Conservation (phyloP, 495 filamentous ascomycete species). For the Aspergillus olivimuriae region DNA sequence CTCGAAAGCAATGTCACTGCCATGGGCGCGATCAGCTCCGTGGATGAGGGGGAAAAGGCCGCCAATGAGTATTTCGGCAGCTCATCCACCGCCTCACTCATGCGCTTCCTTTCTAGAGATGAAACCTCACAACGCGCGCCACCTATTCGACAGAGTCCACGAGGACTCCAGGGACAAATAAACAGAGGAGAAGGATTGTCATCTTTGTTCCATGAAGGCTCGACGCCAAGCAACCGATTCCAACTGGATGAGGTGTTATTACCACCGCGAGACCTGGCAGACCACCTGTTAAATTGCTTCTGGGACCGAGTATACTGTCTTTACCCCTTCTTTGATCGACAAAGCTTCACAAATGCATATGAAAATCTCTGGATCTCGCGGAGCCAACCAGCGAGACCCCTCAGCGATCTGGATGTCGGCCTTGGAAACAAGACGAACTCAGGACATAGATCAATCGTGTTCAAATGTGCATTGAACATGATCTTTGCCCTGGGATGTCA, state of each 20-base stretch:
- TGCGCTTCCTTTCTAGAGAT: conserved; percentile 26
- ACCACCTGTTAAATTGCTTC: conserved; percentile 37
- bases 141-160: too few species aligned
- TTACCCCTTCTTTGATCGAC: conserved; percentile 42
- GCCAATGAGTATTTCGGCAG: conserved; percentile 34
- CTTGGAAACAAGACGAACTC: conserved; percentile 36
- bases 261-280: conserved; percentile 37
- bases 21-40: conserved; percentile 28
- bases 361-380: conserved; percentile 33
- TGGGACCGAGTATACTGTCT: conserved; percentile 36
- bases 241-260: conserved; percentile 28
- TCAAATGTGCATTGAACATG: conserved; percentile 38
- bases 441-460: conserved; percentile 32
- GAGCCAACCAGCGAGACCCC: conserved; percentile 14
- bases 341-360: conserved; percentile 36
- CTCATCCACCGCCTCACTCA: conserved; percentile 37
- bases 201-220: neutral
- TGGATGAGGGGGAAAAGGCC: conserved; percentile 19
- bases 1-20: conserved; percentile 22
- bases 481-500: conserved; percentile 42
- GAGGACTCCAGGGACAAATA: too few species aligned
- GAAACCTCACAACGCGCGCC: conserved; percentile 3
- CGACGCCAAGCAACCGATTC: conserved; percentile 8
- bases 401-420: conserved; percentile 28
- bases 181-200: neutral